A percentile compares a stretch with the other conserved stretches of the same genome.
Conservation (phyloP, 140 eudicot species). For the Bidens hawaiensis region DNA sequence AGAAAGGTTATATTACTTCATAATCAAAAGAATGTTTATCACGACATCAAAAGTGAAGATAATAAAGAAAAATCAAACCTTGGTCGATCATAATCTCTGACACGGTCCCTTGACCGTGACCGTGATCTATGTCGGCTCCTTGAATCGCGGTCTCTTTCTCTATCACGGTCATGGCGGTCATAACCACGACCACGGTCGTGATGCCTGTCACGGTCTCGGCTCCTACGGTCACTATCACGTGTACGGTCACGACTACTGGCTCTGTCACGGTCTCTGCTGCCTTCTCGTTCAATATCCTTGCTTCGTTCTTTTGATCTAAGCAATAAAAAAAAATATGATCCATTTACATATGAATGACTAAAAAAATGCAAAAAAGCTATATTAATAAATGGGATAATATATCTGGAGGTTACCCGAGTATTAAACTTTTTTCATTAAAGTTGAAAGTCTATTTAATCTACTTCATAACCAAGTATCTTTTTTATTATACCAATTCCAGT, state of each 20-base stretch:
- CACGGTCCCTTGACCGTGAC: constrained; percentile 77
- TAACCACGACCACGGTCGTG: constrained; percentile 51
- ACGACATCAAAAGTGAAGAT: not conserved
- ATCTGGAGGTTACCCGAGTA: not conserved
- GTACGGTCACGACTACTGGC: constrained; percentile 56
- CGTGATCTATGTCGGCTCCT: too few relatives aligned
- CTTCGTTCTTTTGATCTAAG: too few relatives aligned
- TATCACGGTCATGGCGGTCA: constrained; percentile 64
- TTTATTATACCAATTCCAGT: not conserved
- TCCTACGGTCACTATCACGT: too few relatives aligned
- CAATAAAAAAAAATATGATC: too few relatives aligned
- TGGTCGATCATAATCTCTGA: constrained; percentile 76
- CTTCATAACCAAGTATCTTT: not conserved
- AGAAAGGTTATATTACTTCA: too few relatives aligned
- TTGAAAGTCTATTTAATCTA: not conserved
- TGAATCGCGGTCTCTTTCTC: too few relatives aligned
- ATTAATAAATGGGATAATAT: not conserved
- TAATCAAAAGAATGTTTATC: too few relatives aligned
- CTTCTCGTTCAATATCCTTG: constrained; percentile 62
- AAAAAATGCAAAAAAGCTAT: not conserved
- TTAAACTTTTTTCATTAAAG: too few relatives aligned
- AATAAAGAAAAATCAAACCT: constrained; percentile 32
- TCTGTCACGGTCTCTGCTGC: constrained; percentile 73
- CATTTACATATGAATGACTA: too few relatives aligned
- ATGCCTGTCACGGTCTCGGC: constrained; percentile 80